These are phyloP conservation scores for Aquilaria sinensis DNA, from an alignment of 345 rosid genomes.

Conservation along the genomic window DNA sequence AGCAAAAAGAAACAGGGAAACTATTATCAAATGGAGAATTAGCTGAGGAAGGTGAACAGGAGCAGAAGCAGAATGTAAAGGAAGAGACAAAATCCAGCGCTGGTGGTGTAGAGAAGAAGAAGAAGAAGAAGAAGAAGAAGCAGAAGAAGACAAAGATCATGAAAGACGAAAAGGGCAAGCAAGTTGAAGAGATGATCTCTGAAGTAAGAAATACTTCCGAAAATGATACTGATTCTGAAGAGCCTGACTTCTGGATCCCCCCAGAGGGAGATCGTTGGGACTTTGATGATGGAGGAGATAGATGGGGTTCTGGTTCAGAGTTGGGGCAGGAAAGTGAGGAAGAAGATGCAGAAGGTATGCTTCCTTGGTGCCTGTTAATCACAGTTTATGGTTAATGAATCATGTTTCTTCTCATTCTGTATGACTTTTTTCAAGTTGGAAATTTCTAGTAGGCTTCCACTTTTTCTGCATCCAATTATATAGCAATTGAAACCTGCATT, in stretches of 20 bases:
- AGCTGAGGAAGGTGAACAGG: conserved; percentile 20
- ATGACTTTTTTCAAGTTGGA: conserved; percentile 4
- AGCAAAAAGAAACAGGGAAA: conserved; percentile 52
- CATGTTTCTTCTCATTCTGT: not conserved
- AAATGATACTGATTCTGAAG: conserved; percentile 50
- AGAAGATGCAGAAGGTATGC: conserved; percentile 44
- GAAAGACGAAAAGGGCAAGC: conserved; percentile 28
- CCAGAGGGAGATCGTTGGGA: conserved; percentile 80
- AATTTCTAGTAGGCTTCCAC: not conserved
- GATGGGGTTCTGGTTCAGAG: conserved; percentile 66
- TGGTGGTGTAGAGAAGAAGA: conserved; percentile 9
- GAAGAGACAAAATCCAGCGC: conserved; percentile 17
- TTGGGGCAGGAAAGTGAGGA: conserved; percentile 32
- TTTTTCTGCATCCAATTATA: not conserved
- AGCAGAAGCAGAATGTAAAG: not conserved
- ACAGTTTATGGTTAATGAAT: not conserved
- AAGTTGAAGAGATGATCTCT: conserved; percentile 32
- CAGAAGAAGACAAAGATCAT: conserved; percentile 21
- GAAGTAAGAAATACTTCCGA: conserved; percentile 34
- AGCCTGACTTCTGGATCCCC: conserved; percentile 82
- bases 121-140: conserved; percentile 23
- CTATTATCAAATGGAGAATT: conserved; percentile 17
- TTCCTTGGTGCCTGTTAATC: not conserved
- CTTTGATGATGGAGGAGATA: conserved; percentile 53
- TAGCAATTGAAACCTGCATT: not conserved